phyloP scores from a whole-genome alignment of 2,329 filamentous ascomycete genomes.

The Penicillium sclerotigenum region DNA sequence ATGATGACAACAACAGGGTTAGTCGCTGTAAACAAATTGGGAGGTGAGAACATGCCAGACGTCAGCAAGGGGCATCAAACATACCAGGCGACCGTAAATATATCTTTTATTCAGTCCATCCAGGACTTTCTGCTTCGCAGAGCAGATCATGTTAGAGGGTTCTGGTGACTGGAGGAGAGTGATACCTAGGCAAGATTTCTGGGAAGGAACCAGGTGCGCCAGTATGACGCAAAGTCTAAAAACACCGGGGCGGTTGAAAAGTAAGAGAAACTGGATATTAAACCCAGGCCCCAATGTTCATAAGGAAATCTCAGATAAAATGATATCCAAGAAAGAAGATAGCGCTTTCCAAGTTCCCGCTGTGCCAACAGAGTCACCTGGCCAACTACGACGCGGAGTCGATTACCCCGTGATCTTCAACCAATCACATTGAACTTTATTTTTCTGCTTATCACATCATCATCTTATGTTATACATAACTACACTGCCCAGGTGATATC shows the following conservation, averaged over 20 bases:
- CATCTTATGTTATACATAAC: too few relatives aligned
- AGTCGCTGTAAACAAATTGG: constrained; percentile 5
- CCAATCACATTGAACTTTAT: constrained; percentile 6
- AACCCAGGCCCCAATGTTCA: not conserved
- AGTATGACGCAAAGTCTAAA: constrained; percentile 40
- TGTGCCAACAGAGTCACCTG: constrained; percentile 12
- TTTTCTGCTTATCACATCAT: not conserved
- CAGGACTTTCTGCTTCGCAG: constrained; percentile 41
- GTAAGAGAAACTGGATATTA: not conserved
- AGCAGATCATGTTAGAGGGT: constrained; percentile 40
- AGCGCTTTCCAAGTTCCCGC: not conserved
- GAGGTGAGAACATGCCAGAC: not conserved
- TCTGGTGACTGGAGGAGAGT: constrained; percentile 16
- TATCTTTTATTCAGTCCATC: constrained; percentile 48
- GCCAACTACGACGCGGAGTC: constrained; percentile 1
- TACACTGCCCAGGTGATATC: too few relatives aligned
- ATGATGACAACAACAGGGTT: constrained; percentile 13
- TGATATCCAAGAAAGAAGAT: not conserved
- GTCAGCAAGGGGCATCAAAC: constrained; percentile 12
- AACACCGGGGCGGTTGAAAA: constrained; percentile 3
- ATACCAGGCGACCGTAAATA: constrained; percentile 46
- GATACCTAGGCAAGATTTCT: constrained; percentile 30
- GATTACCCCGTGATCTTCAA: constrained; percentile 7
- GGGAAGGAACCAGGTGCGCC: constrained; percentile 25
- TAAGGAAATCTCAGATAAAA: not conserved